Conservation (phyloP, 169 alveolate genomes). For the Cryptosporidium sp. region DNA sequence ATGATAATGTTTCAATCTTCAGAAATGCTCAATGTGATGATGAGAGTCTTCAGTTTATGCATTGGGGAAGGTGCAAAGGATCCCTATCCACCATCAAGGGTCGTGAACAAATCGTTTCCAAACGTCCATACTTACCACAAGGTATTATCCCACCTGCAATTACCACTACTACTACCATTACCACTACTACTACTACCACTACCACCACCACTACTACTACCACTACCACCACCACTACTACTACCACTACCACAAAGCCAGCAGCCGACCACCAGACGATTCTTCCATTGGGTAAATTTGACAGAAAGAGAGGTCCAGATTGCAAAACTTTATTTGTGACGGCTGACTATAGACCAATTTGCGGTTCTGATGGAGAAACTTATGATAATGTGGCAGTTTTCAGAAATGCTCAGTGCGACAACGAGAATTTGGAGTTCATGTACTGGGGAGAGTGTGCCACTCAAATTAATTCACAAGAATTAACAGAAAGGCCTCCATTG, state of each 20-base stretch:
- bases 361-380: constrained; percentile 62
- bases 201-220: constrained; percentile 5
- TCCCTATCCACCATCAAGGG: neutral
- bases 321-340: constrained; percentile 21
- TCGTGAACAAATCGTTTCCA: neutral
- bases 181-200: constrained; percentile 31
- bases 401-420: constrained; percentile 61
- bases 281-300: neutral
- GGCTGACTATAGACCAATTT: neutral
- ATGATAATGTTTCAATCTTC: constrained; percentile 9
- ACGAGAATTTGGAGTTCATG: constrained; percentile 1
- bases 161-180: constrained; percentile 1
- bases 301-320: constrained; percentile 14
- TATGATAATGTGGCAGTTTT: constrained; percentile 5
- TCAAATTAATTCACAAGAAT: neutral
- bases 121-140: constrained; percentile 21
- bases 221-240: constrained; percentile 35
- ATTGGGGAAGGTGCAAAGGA: constrained; percentile 54
- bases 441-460: constrained; percentile 64
- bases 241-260: neutral
- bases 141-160: neutral
- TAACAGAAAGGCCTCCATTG: constrained; percentile 24
- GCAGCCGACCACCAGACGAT: neutral
- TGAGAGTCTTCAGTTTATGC: neutral
- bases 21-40: constrained; percentile 75